These are phyloP conservation scores for Zymoseptoria ardabiliae DNA, from an alignment of 2,329 filamentous ascomycete species.

Conservation along the genomic window DNA sequence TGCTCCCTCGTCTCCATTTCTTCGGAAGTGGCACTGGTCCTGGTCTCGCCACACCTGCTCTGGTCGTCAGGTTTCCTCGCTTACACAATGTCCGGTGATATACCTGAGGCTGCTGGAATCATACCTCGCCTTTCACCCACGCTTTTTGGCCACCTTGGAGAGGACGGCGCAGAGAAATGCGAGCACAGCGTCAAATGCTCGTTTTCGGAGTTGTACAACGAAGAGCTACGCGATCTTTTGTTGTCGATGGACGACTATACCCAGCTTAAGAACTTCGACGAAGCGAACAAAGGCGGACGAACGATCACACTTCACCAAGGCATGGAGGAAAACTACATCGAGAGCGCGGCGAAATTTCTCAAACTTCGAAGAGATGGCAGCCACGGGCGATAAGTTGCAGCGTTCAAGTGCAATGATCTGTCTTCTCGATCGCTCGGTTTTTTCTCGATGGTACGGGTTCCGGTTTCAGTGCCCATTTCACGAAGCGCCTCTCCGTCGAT, in stretches of 20 bases:
- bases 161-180: slow-evolving; percentile 52
- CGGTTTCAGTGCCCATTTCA: slow-evolving; percentile 93
- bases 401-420: slow-evolving; percentile 98
- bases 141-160: slow-evolving; percentile 76
- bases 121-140: slow-evolving; percentile 85
- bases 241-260: slow-evolving; percentile 69
- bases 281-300: slow-evolving; percentile 77
- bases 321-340: slow-evolving; percentile 94
- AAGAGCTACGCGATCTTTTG: slow-evolving; percentile 86
- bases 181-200: slow-evolving; percentile 95
- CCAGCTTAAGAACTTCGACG: slow-evolving; percentile 94
- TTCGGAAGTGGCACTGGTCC: no score
- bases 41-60: slow-evolving; percentile 2
- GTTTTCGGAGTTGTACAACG: slow-evolving; percentile 97
- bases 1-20: slow-evolving; percentile 77
- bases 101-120: slow-evolving; percentile 89
- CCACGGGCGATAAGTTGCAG: slow-evolving; percentile 91
- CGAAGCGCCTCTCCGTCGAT: slow-evolving; percentile 98
- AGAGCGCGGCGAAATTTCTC: slow-evolving; percentile 76
- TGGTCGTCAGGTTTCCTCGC: no score
- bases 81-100: slow-evolving; percentile 99
- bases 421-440: slow-evolving; percentile 96
- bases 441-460: slow-evolving; percentile 98
- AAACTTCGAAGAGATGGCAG: slow-evolving; percentile 83
- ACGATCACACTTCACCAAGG: slow-evolving; percentile 87